phyloP scores from a whole-genome alignment of 1,139 yeast genomes.

The Hyphopichia fennica region DNA sequence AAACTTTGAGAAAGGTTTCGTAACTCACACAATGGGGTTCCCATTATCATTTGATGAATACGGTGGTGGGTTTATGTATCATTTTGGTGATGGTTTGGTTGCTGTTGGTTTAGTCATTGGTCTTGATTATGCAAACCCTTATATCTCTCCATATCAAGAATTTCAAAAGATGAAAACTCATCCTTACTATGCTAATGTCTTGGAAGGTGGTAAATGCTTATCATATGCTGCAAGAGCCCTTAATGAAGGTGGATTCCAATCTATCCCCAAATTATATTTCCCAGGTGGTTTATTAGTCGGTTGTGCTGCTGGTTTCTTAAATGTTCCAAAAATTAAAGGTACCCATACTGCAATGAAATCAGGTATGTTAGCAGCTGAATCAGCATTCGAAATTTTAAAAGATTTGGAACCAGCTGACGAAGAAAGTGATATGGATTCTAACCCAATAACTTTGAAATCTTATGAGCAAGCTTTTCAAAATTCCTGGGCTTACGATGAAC shows the following conservation, averaged over 20 bases:
- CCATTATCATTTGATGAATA: slow-evolving; percentile 76
- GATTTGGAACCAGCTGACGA: slow-evolving; percentile 51
- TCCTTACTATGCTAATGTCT: slow-evolving; percentile 73
- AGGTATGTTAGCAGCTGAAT: slow-evolving; percentile 93
- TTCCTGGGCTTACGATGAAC: slow-evolving; percentile 87
- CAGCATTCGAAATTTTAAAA: slow-evolving; percentile 60
- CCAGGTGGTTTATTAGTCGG: slow-evolving; percentile 97
- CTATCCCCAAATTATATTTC: slow-evolving; percentile 83
- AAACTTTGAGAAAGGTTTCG: slow-evolving; percentile 76
- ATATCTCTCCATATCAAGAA: slow-evolving; percentile 92
- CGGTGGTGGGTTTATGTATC: slow-evolving; percentile 98
- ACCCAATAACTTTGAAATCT: slow-evolving; percentile 50
- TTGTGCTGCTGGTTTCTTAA: slow-evolving; percentile 93
- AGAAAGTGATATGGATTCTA: slow-evolving; percentile 34
- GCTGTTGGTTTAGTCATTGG: slow-evolving; percentile 91
- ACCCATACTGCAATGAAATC: slow-evolving; percentile 96
- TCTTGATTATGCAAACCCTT: slow-evolving; percentile 89
- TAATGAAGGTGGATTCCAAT: slow-evolving; percentile 94
- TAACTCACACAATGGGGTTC: slow-evolving; percentile 86
- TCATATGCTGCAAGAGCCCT: slow-evolving; percentile 95
- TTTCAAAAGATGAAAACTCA: slow-evolving; percentile 92
- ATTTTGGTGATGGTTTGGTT: slow-evolving; percentile 90
- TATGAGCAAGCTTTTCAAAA: slow-evolving; percentile 66
- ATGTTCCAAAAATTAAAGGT: slow-evolving; percentile 97
- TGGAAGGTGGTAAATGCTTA: slow-evolving; percentile 87